These are phyloP conservation scores for Filosporella fistucella DNA, from an alignment of 495 filamentous ascomycete species.

Conservation along the genomic window DNA sequence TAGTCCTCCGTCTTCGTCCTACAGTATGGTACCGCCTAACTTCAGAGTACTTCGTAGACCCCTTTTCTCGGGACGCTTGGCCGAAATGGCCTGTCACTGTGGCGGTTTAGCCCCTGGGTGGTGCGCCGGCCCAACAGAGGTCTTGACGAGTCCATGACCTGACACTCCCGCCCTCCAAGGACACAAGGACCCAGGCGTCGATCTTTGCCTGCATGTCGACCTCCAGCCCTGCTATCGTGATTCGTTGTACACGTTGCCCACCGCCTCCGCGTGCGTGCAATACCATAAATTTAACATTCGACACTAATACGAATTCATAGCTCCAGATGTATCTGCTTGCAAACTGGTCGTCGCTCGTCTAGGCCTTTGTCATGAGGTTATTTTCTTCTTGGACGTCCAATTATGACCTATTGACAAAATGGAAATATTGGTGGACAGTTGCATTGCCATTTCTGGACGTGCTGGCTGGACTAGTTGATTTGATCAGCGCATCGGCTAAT, in stretches of 20 bases:
- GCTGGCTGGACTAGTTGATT: background rate
- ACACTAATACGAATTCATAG: background rate
- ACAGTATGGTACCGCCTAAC: background rate
- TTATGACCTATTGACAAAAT: too few relatives aligned
- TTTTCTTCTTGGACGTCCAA: too few relatives aligned
- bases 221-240: slow-evolving; percentile 9
- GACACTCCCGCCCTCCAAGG: slow-evolving; percentile 16
- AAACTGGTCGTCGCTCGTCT: too few relatives aligned
- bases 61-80: slow-evolving; percentile 6
- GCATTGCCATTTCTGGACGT: background rate
- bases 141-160: slow-evolving; percentile 13
- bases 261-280: too few relatives aligned
- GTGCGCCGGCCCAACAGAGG: background rate
- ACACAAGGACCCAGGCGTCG: slow-evolving; percentile 11
- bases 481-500: background rate
- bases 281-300: too few relatives aligned
- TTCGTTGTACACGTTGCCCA: slow-evolving; percentile 12
- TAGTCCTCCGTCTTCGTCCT: too few relatives aligned
- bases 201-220: slow-evolving; percentile 13
- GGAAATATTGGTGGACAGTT: slow-evolving; percentile 9
- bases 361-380: too few relatives aligned
- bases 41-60: background rate
- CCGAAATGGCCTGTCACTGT: slow-evolving; percentile 17
- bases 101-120: background rate
- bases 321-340: background rate